phyloP scores from a whole-genome alignment of 257 asterid species.

The Buddleja alternifolia region DNA sequence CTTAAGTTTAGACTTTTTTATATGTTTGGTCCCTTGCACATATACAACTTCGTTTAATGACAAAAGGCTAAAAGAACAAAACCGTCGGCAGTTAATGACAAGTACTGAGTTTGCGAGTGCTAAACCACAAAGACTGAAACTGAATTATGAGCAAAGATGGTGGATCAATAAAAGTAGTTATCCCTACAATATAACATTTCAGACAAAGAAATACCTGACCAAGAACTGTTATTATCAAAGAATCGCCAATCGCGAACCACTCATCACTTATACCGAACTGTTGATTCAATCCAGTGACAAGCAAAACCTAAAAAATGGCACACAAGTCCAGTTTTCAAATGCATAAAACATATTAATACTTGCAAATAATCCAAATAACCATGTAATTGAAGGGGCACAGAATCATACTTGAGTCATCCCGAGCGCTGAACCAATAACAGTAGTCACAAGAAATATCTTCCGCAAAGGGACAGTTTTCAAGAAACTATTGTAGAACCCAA shows the following conservation, averaged over 20 bases:
- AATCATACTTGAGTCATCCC: conserved; percentile 75
- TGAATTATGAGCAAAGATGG: no score
- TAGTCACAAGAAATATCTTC: conserved; percentile 71
- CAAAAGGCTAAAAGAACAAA: no score
- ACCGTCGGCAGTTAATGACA: no score
- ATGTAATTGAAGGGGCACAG: not conserved
- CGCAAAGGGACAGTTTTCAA: conserved; percentile 70
- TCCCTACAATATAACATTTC: no score
- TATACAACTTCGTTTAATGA: no score
- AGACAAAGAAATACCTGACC: conserved; percentile 57
- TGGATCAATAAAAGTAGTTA: no score
- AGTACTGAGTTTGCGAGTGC: no score
- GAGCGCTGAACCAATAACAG: conserved; percentile 68
- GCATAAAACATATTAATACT: not conserved
- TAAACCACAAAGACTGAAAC: no score
- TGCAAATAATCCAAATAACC: conserved; percentile 1
- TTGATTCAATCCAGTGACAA: conserved; percentile 82
- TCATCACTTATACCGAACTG: conserved; percentile 80
- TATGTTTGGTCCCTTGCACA: no score
- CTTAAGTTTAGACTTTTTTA: no score
- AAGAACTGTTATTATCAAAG: conserved; percentile 82
- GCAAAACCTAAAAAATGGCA: conserved; percentile 55
- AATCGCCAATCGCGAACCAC: conserved; percentile 95
- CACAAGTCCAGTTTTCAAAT: conserved; percentile 24
- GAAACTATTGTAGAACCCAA: conserved; percentile 80